Base-by-base conservation (phyloP, 257 asterid genomes). In the Vinca minor region DNA sequence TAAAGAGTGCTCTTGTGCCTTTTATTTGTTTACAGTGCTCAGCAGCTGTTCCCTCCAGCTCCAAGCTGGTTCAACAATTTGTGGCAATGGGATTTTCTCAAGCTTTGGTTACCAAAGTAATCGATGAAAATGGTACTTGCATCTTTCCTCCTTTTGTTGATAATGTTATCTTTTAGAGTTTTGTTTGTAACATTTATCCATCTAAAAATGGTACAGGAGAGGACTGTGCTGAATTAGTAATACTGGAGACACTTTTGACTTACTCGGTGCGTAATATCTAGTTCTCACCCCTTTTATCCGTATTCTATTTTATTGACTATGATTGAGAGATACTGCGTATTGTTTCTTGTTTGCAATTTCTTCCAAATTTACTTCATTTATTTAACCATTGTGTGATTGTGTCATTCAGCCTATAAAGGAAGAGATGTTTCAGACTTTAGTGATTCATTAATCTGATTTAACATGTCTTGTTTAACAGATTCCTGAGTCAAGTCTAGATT, bases 201-300 rank as follows among this genome's bases (percentile, higher is more conserved):
- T 62, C 23, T 17, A 34, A n/a, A 62, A 62, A 44, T 42, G 34
- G 11, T 71, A 66, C 87, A 89, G 96, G 85, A 72, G 79, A 73
- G 66, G 85, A 64, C 64, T 78, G 77, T 71, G 66, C 81, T 0
- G 92, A 79, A 3, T 68, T 62, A 9, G 54, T 72, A 15, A 87
- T 89, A 62, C 53, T 87, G 41, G 88, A 89, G 45, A 71, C 87
- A 20, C 69, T 85, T 49, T 77, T 89, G 36, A 83, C 95, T 1
- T 85, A 81, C 70, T 71, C 82, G 31, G 95, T 89, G 73, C 63
- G 92, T 74, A 41, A 41, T 63, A 49, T 45, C 61, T 59, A 0
- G 14, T 36, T 44, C 36, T 52, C n/a, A n/a, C 12, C 39, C n/a
- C 48, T n/a, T 28, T 20, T 34, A 29, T 28, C 31, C 6, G 9